Evolutionary conservation across 2,329 filamentous ascomycete species (phyloP), one percentile per base, ranked within the genome.

Genomic region (Neocucurbitaria cava): DNA sequence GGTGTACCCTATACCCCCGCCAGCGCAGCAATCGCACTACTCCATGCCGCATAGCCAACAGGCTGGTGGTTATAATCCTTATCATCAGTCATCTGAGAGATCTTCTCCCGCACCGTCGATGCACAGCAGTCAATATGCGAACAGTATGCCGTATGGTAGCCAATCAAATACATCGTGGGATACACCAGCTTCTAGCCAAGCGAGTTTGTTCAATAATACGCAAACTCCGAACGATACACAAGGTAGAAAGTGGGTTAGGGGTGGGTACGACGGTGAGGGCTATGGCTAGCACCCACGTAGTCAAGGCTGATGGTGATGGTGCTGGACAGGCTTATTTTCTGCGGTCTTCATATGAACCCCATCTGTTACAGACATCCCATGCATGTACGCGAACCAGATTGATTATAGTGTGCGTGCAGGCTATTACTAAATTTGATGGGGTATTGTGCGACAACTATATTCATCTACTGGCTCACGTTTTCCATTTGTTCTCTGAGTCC

Each of bases 231-330:
- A 45, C 13, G 48, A 55, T n/a, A 35, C 35, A 5, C 49, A 54
- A 20, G 50, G 35, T 3, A 42, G 54, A 21, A 48, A 23, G 10
- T 59, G 59, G 56, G 44, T 17, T 2, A 49, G 17, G 24, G 59
- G 57, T 13, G 52, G 60, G 7, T 61, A 61, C 35, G 54, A 58
- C 18, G 57, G 57, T 5, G 46, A 56, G 21, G 54, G 60, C 0
- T 61, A 61, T 38, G 44, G 54, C 26, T 53, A 24, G 31, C 24
- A 26, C 38, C 26, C 24, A 30, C 11, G n/a, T 26, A 43, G 5
- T 26, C 24, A 26, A 20, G 30, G 13, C 30, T 23, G 23, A 41
- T 5, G 24, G n/a, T n/a, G n/a, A n/a, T n/a, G n/a, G n/a, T n/a
- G n/a, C n/a, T n/a, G n/a, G n/a, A n/a, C n/a, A n/a, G n/a, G n/a